phyloP scores from a whole-genome alignment of 2,329 filamentous ascomycete genomes.

The Colletotrichum endophyticum region DNA sequence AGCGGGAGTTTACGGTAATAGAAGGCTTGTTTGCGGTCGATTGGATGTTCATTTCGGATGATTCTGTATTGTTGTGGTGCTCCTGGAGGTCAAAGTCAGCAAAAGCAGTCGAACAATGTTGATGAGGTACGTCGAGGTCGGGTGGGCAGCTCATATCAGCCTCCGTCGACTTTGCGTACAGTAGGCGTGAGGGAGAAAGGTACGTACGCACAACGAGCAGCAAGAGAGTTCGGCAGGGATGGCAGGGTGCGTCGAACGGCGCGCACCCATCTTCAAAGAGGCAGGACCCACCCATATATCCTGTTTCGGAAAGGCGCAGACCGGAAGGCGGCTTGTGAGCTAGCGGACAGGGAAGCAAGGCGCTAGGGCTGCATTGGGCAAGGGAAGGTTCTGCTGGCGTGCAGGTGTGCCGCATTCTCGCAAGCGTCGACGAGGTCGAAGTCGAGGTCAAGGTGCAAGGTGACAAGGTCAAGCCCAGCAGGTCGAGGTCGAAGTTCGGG shows the following conservation, averaged over 20 bases:
- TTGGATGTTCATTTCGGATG: background rate
- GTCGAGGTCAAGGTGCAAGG: background rate
- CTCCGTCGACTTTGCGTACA: background rate
- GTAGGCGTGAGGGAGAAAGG: background rate
- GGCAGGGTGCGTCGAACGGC: background rate
- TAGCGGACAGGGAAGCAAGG: background rate
- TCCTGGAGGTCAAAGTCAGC: background rate
- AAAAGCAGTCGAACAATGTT: background rate
- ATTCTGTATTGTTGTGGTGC: background rate
- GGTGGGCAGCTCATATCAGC: background rate
- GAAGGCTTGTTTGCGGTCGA: background rate
- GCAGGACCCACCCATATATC: background rate
- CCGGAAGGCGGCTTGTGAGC: background rate
- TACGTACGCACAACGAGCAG: background rate
- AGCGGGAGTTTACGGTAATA: background rate
- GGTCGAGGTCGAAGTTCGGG: background rate
- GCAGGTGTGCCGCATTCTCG: background rate
- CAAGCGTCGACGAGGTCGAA: background rate
- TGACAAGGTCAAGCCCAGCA: background rate
- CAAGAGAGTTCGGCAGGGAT: background rate
- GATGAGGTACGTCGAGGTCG: background rate
- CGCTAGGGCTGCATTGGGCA: conserved; percentile 11
- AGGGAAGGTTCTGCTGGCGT: background rate
- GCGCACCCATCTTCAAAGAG: background rate
- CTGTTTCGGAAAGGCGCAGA: background rate